Base-by-base conservation (phyloP, 352 stramenopile genomes). In the Globisporangium yorkense region DNA sequence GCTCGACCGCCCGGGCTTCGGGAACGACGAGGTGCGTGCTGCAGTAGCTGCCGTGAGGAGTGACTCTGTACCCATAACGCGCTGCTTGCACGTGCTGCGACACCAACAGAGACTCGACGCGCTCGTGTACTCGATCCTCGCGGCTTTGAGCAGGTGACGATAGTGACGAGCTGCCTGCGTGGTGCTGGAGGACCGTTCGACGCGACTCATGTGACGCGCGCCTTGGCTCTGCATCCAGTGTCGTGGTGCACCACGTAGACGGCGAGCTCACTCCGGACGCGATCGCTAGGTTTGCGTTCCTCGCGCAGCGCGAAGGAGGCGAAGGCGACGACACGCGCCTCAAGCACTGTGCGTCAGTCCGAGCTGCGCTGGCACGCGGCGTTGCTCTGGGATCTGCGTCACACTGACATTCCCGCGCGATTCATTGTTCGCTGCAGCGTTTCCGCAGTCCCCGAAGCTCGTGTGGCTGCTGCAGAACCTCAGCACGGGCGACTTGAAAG, bases 391-490 rank as follows among this genome's bases (percentile, higher is more conserved):
- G 33, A 39, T 46, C 41, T 21, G 9, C 12, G 15, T 10, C 46
- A 2, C 46, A 16, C 43, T 63, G 18, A 63, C n/a, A 0, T 33
- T 37, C 10, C 0, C 24, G 2, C 24, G 24, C 24, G 24, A 1
- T 27, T 27, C n/a, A 24, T 13, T 27, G 3, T 27, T 29, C 54
- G 9, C 8, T 35, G 15, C 45, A 90, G 80, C 65, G 47, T 89
- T 91, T 56, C 79, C 80, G 8, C 83, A 93, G n/a, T 70, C 63
- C 1, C 83, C 83, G 33, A 90, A 87, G 62, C 63, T 93, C 27
- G 27, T 88, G 24, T 93, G 83, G 83, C 62, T 89, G 24, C 56
- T 91, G 50, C 75, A 87, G 53, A 88, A 91, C 56, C 59, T 85
- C 3, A 75, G 68, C 8, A 81, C 73, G 1, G 67, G 66, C 33